Evolutionary conservation across 2,329 filamentous ascomycete genomes (phyloP).

Genomic region (Polychaeton citri): DNA sequence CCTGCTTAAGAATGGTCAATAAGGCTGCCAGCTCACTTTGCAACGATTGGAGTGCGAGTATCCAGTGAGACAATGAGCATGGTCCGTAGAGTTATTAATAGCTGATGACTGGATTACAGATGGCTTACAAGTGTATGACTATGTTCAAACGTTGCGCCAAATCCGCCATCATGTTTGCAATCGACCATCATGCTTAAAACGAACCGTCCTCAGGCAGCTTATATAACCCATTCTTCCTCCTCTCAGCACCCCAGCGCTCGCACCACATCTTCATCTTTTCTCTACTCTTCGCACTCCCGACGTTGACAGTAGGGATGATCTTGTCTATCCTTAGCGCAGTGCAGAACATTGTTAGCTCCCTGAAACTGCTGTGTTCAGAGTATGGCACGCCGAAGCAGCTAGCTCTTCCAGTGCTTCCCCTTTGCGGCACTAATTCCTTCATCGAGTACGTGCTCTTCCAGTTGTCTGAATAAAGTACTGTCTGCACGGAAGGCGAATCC

Average conservation of each 20-base stretch:
- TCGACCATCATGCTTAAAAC: neutral
- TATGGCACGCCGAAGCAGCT: slow-evolving; percentile 92
- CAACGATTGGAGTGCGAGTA: too few relatives aligned
- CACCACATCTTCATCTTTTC: slow-evolving; percentile 56
- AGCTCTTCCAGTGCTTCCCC: slow-evolving; percentile 69
- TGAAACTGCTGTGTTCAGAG: slow-evolving; percentile 87
- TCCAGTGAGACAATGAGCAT: too few relatives aligned
- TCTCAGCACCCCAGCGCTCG: slow-evolving; percentile 50
- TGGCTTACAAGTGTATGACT: too few relatives aligned
- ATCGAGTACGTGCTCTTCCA: slow-evolving; percentile 67
- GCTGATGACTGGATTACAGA: too few relatives aligned
- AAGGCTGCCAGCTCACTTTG: too few relatives aligned
- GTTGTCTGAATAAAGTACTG: slow-evolving; percentile 50
- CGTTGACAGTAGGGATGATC: slow-evolving; percentile 87
- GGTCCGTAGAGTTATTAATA: too few relatives aligned
- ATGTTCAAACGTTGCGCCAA: too few relatives aligned
- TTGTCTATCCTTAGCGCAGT: slow-evolving; percentile 77
- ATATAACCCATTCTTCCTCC: slow-evolving; percentile 49
- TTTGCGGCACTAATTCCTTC: slow-evolving; percentile 62
- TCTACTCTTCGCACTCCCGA: slow-evolving; percentile 49
- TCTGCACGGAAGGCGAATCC: slow-evolving; percentile 49
- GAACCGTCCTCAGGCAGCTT: slow-evolving; percentile 18
- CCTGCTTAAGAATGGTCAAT: too few relatives aligned
- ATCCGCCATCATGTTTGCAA: too few relatives aligned
- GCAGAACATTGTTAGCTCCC: slow-evolving; percentile 86